Evolutionary conservation across 2,329 filamentous ascomycete genomes (phyloP), one percentile per base, ranked within the genome.

Genomic region (Lachnum nothofagi): DNA sequence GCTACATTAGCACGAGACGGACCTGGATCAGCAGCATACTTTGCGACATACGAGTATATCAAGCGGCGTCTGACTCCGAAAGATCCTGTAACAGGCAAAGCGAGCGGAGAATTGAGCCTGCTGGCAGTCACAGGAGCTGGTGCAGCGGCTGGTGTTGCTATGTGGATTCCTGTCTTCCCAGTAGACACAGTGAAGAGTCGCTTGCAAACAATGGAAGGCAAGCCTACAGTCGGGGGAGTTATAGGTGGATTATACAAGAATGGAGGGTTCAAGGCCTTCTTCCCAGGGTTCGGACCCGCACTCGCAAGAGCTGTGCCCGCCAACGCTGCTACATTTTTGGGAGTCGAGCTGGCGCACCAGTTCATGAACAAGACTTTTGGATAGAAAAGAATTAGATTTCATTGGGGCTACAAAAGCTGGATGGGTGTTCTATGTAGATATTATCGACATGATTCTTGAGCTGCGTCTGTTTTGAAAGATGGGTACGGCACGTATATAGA

Each of bases 121-220:
- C 73, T 80, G 2, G 93, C 93, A 9, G 79, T 98, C 49, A 88
- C 91, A 61, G 79, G 82, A 23, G 93, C 93, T 2, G 93, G 93
- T 61, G 93, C 88, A 55, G 87, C 85, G 3, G 93, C 93, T 0
- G 93, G 93, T 64, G 81, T 98, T 22, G 93, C 93, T 55, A 98
- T 98, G 93, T 98, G 93, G 93, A 93, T 96, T 59, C 91, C 93
- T 46, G 91, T 98, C 35, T 98, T 98, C 79, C 93, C 93, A 19
- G 79, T 98, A 56, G 93, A 98, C 65, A 98, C 93, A 0, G 84
- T 98, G 72, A 98, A 98, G 80, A 91, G 85, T 56, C 78, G 91
- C 31, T 72, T 98, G 66, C 93, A 98, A 77, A 95, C 88, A 37
- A 89, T 89, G 35, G 87, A 93, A 64, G 90, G 89, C 42, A 85